Base-by-base conservation (phyloP, 331 rosid species). In the Stylosanthes scabra region DNA sequence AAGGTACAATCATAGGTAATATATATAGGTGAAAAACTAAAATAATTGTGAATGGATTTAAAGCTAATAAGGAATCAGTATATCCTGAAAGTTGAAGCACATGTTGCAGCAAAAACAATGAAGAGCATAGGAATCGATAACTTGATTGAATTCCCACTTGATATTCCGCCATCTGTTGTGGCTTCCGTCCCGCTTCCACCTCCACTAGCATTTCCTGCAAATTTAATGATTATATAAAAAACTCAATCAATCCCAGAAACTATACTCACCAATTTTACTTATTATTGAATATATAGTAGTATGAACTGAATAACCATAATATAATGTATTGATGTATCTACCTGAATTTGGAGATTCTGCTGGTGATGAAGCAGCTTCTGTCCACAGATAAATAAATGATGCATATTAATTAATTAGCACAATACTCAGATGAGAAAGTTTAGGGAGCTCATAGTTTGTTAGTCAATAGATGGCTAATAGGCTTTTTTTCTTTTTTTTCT, bases 161-260 rank as follows among this genome's bases (percentile, higher is more conserved):
- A 93, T 0, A 92, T 45, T 65, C 81, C 85, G 13, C 63, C 72
- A 4, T 71, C 84, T 14, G 86, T 58, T 9, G 93, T 16, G 39
- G 98, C 96, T 11, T 82, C 86, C 52, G 72, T 78, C 68, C 74
- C 85, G 10, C 95, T 80, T 66, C 93, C 92, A 1, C 75, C 31
- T 41, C 46, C 9, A 9, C 4, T 31, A 31, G 46, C 25, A 20
- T 1, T 41, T 66, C 92, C 96, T 93, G 82, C 77, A 74, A 58
- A 31, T 45, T 55, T 27, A 69, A 31, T 20, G 0, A 20, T 20
- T 20, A 20, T 3, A 31, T 2, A 31, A 2, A 31, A 31, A 31
- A n/a, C n/a, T n/a, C n/a, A n/a, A 3, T 31, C 37, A 31, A 31
- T 31, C 1, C 25, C 25, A 20, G 25, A 20, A 20, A 20, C 25